Evolutionary conservation across 2,329 filamentous ascomycete species (phyloP).

Genomic region (Thielaviopsis musarum): DNA sequence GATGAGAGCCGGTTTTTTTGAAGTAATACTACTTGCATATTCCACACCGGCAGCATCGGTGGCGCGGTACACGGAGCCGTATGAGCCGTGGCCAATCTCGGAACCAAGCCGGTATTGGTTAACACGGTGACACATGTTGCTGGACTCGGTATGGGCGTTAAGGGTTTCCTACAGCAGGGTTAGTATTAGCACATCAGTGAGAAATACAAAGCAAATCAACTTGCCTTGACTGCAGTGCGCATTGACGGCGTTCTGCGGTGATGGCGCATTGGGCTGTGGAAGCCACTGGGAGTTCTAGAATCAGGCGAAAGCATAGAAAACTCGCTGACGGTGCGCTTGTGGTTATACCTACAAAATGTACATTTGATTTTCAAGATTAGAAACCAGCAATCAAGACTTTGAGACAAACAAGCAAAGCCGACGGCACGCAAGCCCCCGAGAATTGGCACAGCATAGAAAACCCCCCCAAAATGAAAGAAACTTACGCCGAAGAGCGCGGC

Average conservation of each 20-base stretch:
- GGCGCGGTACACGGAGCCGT: slow-evolving; percentile 81
- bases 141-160: slow-evolving; percentile 77
- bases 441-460: background rate
- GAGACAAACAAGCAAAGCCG: background rate
- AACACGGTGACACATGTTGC: slow-evolving; percentile 72
- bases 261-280: slow-evolving; percentile 35
- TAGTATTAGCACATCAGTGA: background rate
- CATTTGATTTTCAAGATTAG: background rate
- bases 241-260: slow-evolving; percentile 40
- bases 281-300: background rate
- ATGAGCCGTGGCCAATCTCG: slow-evolving; percentile 93
- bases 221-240: slow-evolving; percentile 41
- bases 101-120: slow-evolving; percentile 91
- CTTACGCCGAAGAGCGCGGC: slow-evolving; percentile 2
- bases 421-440: background rate
- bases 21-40: slow-evolving; percentile 48
- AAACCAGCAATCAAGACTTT: background rate
- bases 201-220: background rate
- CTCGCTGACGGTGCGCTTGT: slow-evolving; percentile 10
- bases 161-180: slow-evolving; percentile 55
- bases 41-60: slow-evolving; percentile 80
- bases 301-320: slow-evolving; percentile 10
- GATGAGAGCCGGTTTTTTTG: background rate
- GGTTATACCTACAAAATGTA: slow-evolving; percentile 5
- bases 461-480: background rate